Evolutionary conservation across 768 basidiomycete genomes (phyloP), one percentile per base, ranked within the genome.

Genomic region (Pholiota conissans): DNA sequence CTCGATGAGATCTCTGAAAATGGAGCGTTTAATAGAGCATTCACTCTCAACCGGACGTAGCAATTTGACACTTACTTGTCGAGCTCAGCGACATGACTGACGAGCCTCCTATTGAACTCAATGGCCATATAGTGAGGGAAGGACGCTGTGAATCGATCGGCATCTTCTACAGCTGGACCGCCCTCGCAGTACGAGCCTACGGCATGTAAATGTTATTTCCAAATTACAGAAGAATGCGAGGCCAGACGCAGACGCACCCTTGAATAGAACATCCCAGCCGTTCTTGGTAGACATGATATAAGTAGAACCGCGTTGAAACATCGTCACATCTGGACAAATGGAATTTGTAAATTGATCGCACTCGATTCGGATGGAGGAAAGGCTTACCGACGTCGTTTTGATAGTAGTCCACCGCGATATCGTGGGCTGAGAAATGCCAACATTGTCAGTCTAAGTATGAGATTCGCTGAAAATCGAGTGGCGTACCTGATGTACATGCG

Each of bases 401-500:
- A 32, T 66, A 67, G 28, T 74, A 75, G 55, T 79, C 76, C 5
- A 67, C 65, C 0, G 72, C 70, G 29, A 79, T 74, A 61, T 79
- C 76, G 59, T 79, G 78, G 0, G 69, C 76, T 76, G 13, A 6
- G 30, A 13, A 32, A 6, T 32, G 45, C 14, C 16, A 30, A 24
- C 9, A 3, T 45, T n/a, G 4, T n/a, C 18, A 32, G 5, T n/a
- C 3, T 34, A 34, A 30, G 16, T 9, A 5, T 5, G 30, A 40
- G 27, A 35, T 45, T 22, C 26, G 32, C 20, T 10, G 8, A 22
- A 29, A 28, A 16, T 8, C 2, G 13, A n/a, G 14, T 32, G 30
- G 22, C 28, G 10, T 63, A 81, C 80, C 80, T 27, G 84, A 84
- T 50, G 81, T 86, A 40, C 84, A 83, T n/a, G 87, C 80, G 13